Evolutionary conservation across 306 rosid genomes (phyloP), one percentile per base, ranked within the genome.

Genomic region (Malus domestica): DNA sequence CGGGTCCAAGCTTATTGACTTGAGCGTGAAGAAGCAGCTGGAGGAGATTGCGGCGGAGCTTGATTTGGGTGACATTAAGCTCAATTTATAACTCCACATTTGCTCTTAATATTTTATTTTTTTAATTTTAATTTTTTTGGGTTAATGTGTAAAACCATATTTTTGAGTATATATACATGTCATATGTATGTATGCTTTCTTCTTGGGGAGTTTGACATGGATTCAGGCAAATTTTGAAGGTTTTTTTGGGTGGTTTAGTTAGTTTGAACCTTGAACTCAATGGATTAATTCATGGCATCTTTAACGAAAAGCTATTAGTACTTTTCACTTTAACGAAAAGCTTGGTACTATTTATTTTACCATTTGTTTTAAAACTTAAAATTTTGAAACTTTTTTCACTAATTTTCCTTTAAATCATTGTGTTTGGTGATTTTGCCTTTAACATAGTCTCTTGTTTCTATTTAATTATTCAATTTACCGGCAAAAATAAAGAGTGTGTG

Each of bases 1-100:
- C 0, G 92, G 97, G 12, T 95, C 99, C 0, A 95, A 92, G 72
- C 78, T 95, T 66, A 89, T 95, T 82, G 98, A 95, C 38, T 75
- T 95, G 96, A 95, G 99, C 42, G 97, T 95, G 23, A 90, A 84
- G 96, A 95, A 88, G 81, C 96, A 95, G 80, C 86, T 95, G 0
- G 97, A 92, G 80, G 99, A 95, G 14, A 92, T 95, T 65, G 96
- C 97, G 72, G 82, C 92, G 69, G 92, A 92, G 88, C 83, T 95
- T 67, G 97, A 92, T 60, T 71, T 92, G 79, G 90, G 91, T 58
- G 97, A 90, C 49, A 83, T 95, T 68, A 42, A 75, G 72, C 87
- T 95, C 40, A 33, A 84, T 23, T 83, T 75, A 68, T 91, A 77
- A 80, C 6, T 25, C 19, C 33, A 3, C 12, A 22, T 42, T 20